Conservation (phyloP, 768 basidiomycete genomes). For the Pisolithus sp. region DNA sequence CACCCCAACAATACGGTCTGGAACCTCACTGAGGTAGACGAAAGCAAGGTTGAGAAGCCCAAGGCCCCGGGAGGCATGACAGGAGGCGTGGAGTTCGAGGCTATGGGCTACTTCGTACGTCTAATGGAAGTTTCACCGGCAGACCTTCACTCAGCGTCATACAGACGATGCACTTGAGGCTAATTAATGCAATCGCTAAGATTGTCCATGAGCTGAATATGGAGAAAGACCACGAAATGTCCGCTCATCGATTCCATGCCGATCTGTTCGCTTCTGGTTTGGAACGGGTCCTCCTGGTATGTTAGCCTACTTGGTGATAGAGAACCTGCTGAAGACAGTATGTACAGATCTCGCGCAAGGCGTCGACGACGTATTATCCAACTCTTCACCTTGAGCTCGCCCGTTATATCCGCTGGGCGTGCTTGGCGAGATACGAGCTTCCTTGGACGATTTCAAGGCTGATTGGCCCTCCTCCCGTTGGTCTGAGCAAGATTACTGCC, state of each 20-base stretch:
- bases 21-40: slow-evolving; percentile 78
- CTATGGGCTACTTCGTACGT: slow-evolving; percentile 89
- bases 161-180: slow-evolving; percentile 82
- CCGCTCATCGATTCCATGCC: slow-evolving; percentile 74
- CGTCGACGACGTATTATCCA: slow-evolving; percentile 91
- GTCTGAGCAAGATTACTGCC: slow-evolving; percentile 40
- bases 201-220: slow-evolving; percentile 59
- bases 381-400: slow-evolving; percentile 90
- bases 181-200: slow-evolving; percentile 75
- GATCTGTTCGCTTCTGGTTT: slow-evolving; percentile 90
- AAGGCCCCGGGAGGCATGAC: slow-evolving; percentile 97
- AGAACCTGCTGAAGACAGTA: neutral
- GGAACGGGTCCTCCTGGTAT: slow-evolving; percentile 83
- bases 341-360: slow-evolving; percentile 83
- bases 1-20: slow-evolving; percentile 92
- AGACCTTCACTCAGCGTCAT: slow-evolving; percentile 3
- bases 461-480: slow-evolving; percentile 69
- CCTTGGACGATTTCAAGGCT: slow-evolving; percentile 78
- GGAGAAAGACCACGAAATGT: slow-evolving; percentile 63
- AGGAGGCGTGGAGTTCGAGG: slow-evolving; percentile 96
- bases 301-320: slow-evolving; percentile 15
- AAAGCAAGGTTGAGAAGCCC: slow-evolving; percentile 79
- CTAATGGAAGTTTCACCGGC: neutral
- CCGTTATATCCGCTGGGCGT: slow-evolving; percentile 70
- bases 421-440: slow-evolving; percentile 62